A percentile compares a stretch with the other conserved stretches of the same genome.
phyloP scores from a whole-genome alignment of 345 rosid species.

The Turnera subulata region DNA sequence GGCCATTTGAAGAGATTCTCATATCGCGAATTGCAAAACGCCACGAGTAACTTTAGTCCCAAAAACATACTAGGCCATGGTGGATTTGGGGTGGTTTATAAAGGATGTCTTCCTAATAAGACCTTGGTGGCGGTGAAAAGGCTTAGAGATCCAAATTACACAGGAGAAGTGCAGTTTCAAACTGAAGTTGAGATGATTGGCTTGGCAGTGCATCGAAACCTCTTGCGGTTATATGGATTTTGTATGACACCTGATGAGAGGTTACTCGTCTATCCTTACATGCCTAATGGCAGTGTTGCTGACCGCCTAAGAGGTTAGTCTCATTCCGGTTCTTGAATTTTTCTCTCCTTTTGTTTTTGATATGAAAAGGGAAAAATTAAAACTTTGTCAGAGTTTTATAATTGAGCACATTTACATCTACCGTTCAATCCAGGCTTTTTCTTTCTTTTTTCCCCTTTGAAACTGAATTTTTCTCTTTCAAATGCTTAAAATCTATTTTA shows the following conservation, averaged over 20 bases:
- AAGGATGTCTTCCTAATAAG: conserved; percentile 78
- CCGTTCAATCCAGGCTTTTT: no score
- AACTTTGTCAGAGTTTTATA: no score
- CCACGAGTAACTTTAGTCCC: conserved; percentile 67
- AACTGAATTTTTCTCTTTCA: no score
- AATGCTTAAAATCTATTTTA: no score
- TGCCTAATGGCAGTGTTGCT: conserved; percentile 96
- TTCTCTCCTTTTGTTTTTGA: no score
- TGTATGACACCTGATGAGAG: conserved; percentile 84
- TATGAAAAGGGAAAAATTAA: no score
- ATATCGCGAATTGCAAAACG: conserved; percentile 72
- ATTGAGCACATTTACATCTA: no score
- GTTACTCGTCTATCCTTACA: conserved; percentile 89
- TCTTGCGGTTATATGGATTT: conserved; percentile 79
- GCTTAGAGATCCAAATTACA: conserved; percentile 78
- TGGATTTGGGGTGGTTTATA: conserved; percentile 92
- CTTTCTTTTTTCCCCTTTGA: no score
- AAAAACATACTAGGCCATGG: conserved; percentile 89
- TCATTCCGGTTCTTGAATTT: no score
- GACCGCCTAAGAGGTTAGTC: conserved; percentile 80
- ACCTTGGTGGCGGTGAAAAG: conserved; percentile 83
- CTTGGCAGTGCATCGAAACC: conserved; percentile 87
- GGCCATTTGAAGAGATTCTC: conserved; percentile 85
- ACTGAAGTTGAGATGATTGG: conserved; percentile 99
- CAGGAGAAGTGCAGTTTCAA: conserved; percentile 95